Evolutionary conservation across 331 rosid genomes (phyloP).

Genomic region (Quercus tomentella): DNA sequence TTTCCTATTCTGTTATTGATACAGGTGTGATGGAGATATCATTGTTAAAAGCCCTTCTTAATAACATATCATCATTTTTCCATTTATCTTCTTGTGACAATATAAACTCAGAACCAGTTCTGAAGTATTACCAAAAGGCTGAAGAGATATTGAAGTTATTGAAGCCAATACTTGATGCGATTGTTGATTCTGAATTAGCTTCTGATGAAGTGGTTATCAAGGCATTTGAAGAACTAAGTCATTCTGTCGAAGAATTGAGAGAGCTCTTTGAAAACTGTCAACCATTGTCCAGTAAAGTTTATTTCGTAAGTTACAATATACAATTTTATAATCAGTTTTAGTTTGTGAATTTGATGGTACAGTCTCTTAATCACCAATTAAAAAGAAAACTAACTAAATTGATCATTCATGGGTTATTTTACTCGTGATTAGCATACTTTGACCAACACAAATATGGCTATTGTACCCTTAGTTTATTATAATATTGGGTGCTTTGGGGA

Average conservation of each 20-base stretch:
- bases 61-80: constrained; percentile 70
- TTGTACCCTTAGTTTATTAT: neutral
- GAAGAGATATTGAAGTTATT: constrained; percentile 75
- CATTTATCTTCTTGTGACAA: constrained; percentile 58
- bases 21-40: constrained; percentile 96
- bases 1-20: constrained; percentile 25
- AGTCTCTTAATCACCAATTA: constrained; percentile 9
- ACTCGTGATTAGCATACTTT: constrained; percentile 9
- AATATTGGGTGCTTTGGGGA: neutral
- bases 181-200: constrained; percentile 60
- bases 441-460: neutral
- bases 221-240: constrained; percentile 63
- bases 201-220: constrained; percentile 60
- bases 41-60: constrained; percentile 54
- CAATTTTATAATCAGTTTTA: constrained; percentile 5
- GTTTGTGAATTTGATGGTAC: neutral
- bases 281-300: constrained; percentile 83
- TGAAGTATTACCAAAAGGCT: constrained; percentile 64
- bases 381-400: constrained; percentile 1
- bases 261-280: constrained; percentile 77
- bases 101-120: constrained; percentile 55
- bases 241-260: constrained; percentile 62
- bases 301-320: constrained; percentile 68
- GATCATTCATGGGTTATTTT: constrained; percentile 16
- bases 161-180: constrained; percentile 71